Evolutionary conservation across 768 basidiomycete species (phyloP).

Genomic region (Amanita muscaria): DNA sequence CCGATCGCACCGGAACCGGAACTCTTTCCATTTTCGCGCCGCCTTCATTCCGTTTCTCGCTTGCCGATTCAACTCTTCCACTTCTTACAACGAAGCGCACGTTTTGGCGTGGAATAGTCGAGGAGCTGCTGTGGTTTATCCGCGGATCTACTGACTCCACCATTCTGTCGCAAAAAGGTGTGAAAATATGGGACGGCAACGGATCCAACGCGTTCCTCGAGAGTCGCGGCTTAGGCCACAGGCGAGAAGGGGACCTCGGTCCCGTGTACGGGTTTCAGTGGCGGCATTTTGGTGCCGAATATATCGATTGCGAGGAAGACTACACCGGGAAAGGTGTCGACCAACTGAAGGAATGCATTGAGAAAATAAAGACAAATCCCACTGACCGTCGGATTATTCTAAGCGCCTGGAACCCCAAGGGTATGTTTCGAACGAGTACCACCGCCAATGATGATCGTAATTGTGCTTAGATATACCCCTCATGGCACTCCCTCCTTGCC

Average conservation of each 20-base stretch:
- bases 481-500: constrained; percentile 98
- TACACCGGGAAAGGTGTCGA: constrained; percentile 86
- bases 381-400: constrained; percentile 91
- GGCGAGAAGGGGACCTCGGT: constrained; percentile 87
- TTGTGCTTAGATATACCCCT: constrained; percentile 62
- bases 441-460: too few relatives aligned
- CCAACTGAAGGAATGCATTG: constrained; percentile 81
- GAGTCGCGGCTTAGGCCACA: constrained; percentile 70
- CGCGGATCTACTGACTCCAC: constrained; percentile 76
- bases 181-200: constrained; percentile 98
- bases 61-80: constrained; percentile 66
- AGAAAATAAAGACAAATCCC: constrained; percentile 88
- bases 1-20: constrained; percentile 93
- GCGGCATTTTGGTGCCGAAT: constrained; percentile 89
- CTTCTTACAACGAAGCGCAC: constrained; percentile 94
- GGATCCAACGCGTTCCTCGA: constrained; percentile 84
- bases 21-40: constrained; percentile 91
- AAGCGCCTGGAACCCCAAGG: constrained; percentile 97
- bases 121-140: constrained; percentile 95
- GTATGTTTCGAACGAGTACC: too few relatives aligned
- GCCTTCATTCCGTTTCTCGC: constrained; percentile 81
- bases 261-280: constrained; percentile 98
- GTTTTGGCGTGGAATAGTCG: constrained; percentile 83
- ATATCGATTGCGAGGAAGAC: constrained; percentile 62
- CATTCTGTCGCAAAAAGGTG: constrained; percentile 66